These are phyloP conservation scores for Mortierella hygrophila DNA, from an alignment of 192 early-diverging fungal genomes.

Conservation along the genomic window DNA sequence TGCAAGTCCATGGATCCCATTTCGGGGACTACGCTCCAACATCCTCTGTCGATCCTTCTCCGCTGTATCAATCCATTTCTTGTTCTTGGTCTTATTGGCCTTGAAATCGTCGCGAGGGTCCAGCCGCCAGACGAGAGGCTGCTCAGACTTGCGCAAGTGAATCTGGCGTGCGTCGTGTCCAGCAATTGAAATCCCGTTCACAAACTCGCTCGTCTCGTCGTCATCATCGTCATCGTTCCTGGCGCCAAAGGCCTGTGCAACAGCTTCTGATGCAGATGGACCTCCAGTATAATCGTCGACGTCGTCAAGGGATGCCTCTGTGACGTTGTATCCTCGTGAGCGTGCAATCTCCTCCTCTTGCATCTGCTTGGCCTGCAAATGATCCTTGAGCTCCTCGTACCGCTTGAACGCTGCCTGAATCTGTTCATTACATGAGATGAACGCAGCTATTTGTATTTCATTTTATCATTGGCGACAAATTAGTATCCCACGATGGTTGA, in stretches of 20 bases:
- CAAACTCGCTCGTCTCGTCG: background rate
- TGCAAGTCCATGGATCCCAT: slow-evolving; percentile 28
- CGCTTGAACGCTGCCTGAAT: slow-evolving; percentile 23
- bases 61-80: slow-evolving; percentile 15
- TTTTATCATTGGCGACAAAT: background rate
- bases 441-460: slow-evolving; percentile 8
- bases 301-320: background rate
- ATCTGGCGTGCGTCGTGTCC: background rate
- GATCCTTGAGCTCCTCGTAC: slow-evolving; percentile 35
- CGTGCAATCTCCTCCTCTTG: slow-evolving; percentile 27
- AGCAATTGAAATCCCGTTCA: background rate
- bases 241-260: background rate
- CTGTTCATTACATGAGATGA: slow-evolving; percentile 34
- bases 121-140: slow-evolving; percentile 41
- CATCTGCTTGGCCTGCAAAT: slow-evolving; percentile 33
- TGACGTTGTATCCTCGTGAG: background rate
- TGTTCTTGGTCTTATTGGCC: slow-evolving; percentile 43
- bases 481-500: background rate
- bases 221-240: slow-evolving; percentile 3
- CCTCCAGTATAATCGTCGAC: slow-evolving; percentile 5
- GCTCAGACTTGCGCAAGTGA: slow-evolving; percentile 34
- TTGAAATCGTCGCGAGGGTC: slow-evolving; percentile 50
- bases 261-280: background rate
- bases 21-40: slow-evolving; percentile 16
- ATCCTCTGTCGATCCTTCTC: slow-evolving; percentile 7